Evolutionary conservation across 805 yeast genomes (phyloP), one percentile per base, ranked within the genome.

Genomic region (Debaryomyces maramus): DNA sequence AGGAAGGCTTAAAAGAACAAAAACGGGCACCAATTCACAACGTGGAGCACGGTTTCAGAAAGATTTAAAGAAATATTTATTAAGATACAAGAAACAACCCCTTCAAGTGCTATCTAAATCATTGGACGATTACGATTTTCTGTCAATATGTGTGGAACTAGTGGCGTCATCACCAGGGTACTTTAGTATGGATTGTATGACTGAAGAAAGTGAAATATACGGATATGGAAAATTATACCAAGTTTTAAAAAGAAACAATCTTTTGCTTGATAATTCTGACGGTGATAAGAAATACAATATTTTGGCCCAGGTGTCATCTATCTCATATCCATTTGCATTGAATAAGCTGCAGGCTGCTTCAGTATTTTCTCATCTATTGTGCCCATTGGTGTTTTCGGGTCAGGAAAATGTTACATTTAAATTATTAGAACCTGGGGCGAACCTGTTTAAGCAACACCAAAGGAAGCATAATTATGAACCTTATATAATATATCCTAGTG

Each of bases 111-210:
- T 77, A 9, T 56, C 66, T 1, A 36, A 47, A 0, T 29, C 39
- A 1, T 20, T 83, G 1, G 39, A 47, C 3, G 34, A 40, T 1
- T 71, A 61, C 46, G 74, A 79, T 51, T 83, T 82, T 47, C 53
- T 53, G 31, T 46, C 65, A 0, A 62, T 83, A 0, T 65, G 66
- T 18, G 83, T 75, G 3, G 77, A 79, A 16, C 72, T 82, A 34
- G 52, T 83, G 6, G 78, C 75, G 2, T 80, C 87, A 1, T 61
- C 74, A 0, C 85, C 88, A 0, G 77, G 80, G 1, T 46, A 46
- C 0, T 59, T 64, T 37, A 52, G 50, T 21, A 27, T 48, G 2
- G 32, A 26, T 13, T 29, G 32, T 17, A 15, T 47, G 18, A 36
- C 44, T 2, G 45, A 46, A 15, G 46, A 50, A 4, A 32, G 43